Evolutionary conservation across 768 basidiomycete genomes (phyloP).

Genomic region (Leccinum truebloodii): DNA sequence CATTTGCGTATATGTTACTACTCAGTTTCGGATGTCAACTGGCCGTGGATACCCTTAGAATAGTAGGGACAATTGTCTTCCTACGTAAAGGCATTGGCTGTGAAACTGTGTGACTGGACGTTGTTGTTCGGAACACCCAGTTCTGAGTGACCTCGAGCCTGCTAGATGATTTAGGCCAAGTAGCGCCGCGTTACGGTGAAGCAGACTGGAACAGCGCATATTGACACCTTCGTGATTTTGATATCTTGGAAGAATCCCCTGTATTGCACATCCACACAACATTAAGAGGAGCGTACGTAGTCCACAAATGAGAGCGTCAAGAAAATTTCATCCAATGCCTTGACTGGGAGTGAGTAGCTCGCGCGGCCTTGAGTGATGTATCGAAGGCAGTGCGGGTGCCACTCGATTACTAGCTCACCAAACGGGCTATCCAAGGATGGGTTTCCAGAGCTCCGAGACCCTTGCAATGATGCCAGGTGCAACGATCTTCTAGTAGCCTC

Average conservation of each 20-base stretch:
- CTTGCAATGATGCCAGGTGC: neutral
- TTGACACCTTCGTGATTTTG: neutral
- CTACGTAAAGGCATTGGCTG: too few species aligned
- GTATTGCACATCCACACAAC: constrained; percentile 5
- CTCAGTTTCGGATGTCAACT: neutral
- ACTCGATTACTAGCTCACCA: neutral
- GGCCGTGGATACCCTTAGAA: too few species aligned
- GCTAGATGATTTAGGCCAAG: neutral
- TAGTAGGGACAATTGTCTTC: too few species aligned
- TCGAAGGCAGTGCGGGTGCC: constrained; percentile 1
- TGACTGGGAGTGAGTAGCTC: constrained; percentile 2
- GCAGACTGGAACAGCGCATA: too few species aligned
- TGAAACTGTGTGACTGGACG: too few species aligned
- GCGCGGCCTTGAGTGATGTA: neutral
- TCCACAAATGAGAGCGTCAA: constrained; percentile 5
- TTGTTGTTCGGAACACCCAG: too few species aligned
- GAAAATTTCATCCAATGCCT: constrained; percentile 1
- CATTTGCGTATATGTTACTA: constrained; percentile 4
- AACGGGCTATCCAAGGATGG: neutral
- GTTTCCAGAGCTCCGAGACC: neutral
- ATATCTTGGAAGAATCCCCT: neutral
- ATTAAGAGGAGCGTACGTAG: constrained; percentile 6
- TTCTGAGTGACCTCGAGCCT: neutral
- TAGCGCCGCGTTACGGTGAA: neutral
- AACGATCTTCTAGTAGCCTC: constrained; percentile 21